A percentile compares a stretch with the other conserved stretches of the same genome.
phyloP scores from a whole-genome alignment of 1,284 basidiomycete species.

The Ganoderma boninense region DNA sequence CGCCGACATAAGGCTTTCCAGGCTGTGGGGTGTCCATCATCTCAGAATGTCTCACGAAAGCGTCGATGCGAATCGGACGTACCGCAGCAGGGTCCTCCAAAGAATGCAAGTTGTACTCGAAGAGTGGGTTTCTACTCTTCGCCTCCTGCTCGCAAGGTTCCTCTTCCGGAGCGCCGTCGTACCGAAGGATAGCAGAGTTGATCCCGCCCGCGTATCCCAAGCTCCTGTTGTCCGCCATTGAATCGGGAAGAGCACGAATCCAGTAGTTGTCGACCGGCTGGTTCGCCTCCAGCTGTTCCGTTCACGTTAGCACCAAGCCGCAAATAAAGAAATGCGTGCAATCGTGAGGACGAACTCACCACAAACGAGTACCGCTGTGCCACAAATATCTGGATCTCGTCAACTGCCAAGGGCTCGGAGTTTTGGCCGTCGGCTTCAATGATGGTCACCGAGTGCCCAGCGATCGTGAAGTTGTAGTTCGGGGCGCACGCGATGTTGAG shows the following conservation, averaged over 20 bases:
- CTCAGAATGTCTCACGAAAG: not conserved
- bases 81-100: conserved; percentile 22
- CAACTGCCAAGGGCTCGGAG: conserved; percentile 49
- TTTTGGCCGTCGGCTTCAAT: conserved; percentile 63
- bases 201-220: conserved; percentile 45
- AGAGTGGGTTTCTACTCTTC: conserved; percentile 30
- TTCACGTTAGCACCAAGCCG: not conserved
- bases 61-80: not conserved
- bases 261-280: conserved; percentile 50
- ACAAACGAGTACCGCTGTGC: conserved; percentile 48
- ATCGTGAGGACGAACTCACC: too few species aligned
- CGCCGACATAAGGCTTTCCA: conserved; percentile 27
- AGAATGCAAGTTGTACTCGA: conserved; percentile 41
- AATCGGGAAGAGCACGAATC: conserved; percentile 50
- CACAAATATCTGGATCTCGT: conserved; percentile 49
- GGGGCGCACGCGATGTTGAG: conserved; percentile 55
- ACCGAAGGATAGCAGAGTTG: conserved; percentile 63
- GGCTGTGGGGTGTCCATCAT: conserved; percentile 30
- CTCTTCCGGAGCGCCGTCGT: conserved; percentile 49
- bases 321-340: too few species aligned
- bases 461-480: conserved; percentile 48
- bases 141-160: conserved; percentile 49
- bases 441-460: conserved; percentile 55
- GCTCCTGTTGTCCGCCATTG: conserved; percentile 33
- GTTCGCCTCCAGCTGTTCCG: conserved; percentile 40